Evolutionary conservation across 2,329 filamentous ascomycete species (phyloP), one percentile per base, ranked within the genome.

Genomic region (Arachnopeziza araneosa): DNA sequence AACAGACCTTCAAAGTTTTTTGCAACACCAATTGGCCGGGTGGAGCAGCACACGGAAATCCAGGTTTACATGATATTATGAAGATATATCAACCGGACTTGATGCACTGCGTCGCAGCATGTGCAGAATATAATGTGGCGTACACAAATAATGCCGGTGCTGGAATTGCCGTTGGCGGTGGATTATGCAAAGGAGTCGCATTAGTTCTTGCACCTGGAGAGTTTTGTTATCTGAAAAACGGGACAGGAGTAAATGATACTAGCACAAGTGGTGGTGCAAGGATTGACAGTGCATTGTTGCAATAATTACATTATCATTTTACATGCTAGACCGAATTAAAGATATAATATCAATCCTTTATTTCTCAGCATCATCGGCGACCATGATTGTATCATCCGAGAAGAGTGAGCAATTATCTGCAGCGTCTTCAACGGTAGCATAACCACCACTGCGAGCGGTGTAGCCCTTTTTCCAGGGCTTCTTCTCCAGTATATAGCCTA

Each of bases 141-240:
- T 57, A 51, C 7, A 22, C 30, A 3, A 36, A 22, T 6, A 60
- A 49, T 22, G 1, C 44, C 2, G 24, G 23, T 21, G 49, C 14
- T 1, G 50, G 50, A 1, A 22, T 56, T 36, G 57, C 54, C 24
- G 49, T 56, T 4, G 50, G 24, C 49, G 51, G 32, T 24, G 59
- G 54, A 1, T 36, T 50, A 19, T 60, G 59, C 30, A 60, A 36
- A 44, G 59, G 32, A 1, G 59, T 57, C n/a, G 56, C 32, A 10
- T 36, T 60, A 22, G 59, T 60, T 2, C 14, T 60, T 21, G 22
- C 55, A 8, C 22, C 44, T 10, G 51, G 59, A 19, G 59, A 60
- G 32, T 57, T 50, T 36, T 60, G 59, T 52, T 60, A 55, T 60
- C 32, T 60, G 36, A 60, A 60, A 24, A 60, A 60, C 50, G 55